A percentile compares a stretch with the other conserved stretches of the same genome.
These are phyloP conservation scores for Blastomyces percursus DNA, from an alignment of 2,329 filamentous ascomycete genomes.

Conservation along the genomic window DNA sequence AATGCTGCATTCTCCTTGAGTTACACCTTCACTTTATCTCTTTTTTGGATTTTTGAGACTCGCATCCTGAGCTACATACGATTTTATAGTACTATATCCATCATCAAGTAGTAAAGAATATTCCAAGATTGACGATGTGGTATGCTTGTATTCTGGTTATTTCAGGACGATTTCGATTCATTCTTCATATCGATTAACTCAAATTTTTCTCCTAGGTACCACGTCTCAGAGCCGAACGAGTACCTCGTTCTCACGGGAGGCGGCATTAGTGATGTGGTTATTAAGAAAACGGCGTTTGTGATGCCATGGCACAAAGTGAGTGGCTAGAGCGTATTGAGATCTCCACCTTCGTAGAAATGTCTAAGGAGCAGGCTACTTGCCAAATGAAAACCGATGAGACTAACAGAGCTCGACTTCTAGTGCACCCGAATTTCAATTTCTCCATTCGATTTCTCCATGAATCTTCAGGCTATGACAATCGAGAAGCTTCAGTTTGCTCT, in stretches of 20 bases:
- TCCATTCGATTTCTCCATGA: slow-evolving; percentile 67
- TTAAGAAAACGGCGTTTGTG: slow-evolving; percentile 66
- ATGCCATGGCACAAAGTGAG: slow-evolving; percentile 55
- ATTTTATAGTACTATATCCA: neutral
- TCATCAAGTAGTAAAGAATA: neutral
- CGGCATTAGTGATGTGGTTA: slow-evolving; percentile 60
- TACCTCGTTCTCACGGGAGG: slow-evolving; percentile 82
- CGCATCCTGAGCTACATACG: neutral
- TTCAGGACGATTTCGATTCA: neutral
- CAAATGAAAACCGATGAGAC: neutral
- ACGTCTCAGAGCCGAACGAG: slow-evolving; percentile 62
- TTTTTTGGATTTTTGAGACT: neutral
- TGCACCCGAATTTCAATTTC: slow-evolving; percentile 31
- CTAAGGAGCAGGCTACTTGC: no score
- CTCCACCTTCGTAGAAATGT: neutral
- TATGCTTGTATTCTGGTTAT: slow-evolving; percentile 1
- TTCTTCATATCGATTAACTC: neutral
- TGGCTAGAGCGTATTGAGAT: neutral
- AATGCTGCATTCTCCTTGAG: neutral
- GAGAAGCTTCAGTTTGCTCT: slow-evolving; percentile 77
- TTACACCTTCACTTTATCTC: neutral
- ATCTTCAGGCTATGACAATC: slow-evolving; percentile 75
- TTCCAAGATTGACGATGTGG: slow-evolving; percentile 11
- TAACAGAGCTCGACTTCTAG: slow-evolving; percentile 12
- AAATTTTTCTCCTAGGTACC: slow-evolving; percentile 42